A percentile compares a stretch with the other conserved stretches of the same genome.
Evolutionary conservation across 306 rosid species (phyloP).

Genomic region (Trifolium subterraneum): DNA sequence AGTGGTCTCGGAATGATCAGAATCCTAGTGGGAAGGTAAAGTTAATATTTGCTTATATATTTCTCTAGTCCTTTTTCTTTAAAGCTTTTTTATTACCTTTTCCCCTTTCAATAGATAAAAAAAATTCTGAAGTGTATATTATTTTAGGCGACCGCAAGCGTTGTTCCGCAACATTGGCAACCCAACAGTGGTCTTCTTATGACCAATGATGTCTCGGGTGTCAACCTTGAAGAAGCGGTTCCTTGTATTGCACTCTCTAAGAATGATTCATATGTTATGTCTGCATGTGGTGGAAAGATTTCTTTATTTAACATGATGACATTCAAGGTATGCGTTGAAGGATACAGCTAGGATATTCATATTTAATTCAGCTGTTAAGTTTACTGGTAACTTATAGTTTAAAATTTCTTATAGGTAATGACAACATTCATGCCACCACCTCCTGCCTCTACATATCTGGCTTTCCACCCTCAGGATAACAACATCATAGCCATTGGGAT

Average conservation of each 20-base stretch:
- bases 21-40: conserved; percentile 76
- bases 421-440: conserved; percentile 81
- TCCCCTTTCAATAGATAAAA: conserved; percentile 29
- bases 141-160: conserved; percentile 82
- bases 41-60: conserved; percentile 1
- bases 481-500: conserved; percentile 93
- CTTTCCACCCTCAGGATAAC: conserved; percentile 89
- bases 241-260: conserved; percentile 91
- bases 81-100: conserved; percentile 3
- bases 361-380: conserved; percentile 24
- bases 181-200: conserved; percentile 86
- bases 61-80: conserved; percentile 24
- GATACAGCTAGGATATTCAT: conserved; percentile 15
- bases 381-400: conserved; percentile 38
- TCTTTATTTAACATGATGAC: conserved; percentile 86
- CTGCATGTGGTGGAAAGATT: conserved; percentile 89
- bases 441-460: conserved; percentile 80
- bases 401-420: conserved; percentile 73
- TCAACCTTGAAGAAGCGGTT: conserved; percentile 83
- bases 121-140: conserved; percentile 48
- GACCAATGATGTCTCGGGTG: conserved; percentile 80
- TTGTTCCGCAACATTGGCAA: conserved; percentile 88
- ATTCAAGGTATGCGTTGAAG: conserved; percentile 58
- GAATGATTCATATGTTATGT: conserved; percentile 87
- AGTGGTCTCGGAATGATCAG: conserved; percentile 78